Conservation (phyloP, 768 basidiomycete species). For the Lactifluus pinguis region DNA sequence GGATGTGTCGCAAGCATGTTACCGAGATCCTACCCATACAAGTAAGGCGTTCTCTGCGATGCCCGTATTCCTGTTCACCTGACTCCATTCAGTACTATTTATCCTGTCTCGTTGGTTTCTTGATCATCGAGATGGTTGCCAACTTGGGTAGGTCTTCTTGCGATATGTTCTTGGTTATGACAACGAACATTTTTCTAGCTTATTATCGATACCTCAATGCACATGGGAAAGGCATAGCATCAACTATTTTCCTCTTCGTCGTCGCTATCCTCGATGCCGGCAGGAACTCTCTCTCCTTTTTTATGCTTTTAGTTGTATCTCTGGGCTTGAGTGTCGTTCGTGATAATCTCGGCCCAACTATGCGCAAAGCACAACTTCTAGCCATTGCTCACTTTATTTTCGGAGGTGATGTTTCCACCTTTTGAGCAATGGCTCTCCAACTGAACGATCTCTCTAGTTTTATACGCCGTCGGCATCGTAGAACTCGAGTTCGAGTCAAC, state of each 20-base stretch:
- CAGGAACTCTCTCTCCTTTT: conserved; percentile 89
- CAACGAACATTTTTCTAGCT: conserved; percentile 32
- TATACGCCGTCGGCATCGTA: conserved; percentile 93
- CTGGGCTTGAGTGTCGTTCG: conserved; percentile 89
- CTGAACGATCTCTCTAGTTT: conserved; percentile 36
- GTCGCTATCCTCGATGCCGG: conserved; percentile 95
- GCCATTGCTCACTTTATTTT: conserved; percentile 86
- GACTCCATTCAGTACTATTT: conserved; percentile 64
- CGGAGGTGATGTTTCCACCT: conserved; percentile 57
- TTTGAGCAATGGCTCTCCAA: not conserved
- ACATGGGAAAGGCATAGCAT: conserved; percentile 61
- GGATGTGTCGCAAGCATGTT: conserved; percentile 71
- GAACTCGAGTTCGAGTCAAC: conserved; percentile 88
- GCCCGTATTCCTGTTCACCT: conserved; percentile 1
- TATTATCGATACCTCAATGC: conserved; percentile 95
- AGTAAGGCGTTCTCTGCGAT: conserved; percentile 32
- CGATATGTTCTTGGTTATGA: not conserved
- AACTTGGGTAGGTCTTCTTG: conserved; percentile 57
- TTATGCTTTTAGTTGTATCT: conserved; percentile 87
- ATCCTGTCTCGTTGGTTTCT: conserved; percentile 74
- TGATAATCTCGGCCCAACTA: conserved; percentile 75
- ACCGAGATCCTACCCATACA: conserved; percentile 85
- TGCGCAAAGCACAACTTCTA: conserved; percentile 76
- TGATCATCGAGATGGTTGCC: conserved; percentile 91
- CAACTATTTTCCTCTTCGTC: conserved; percentile 88